phyloP scores from a whole-genome alignment of 176 grass and related monocot species.

The Zizania latifolia region DNA sequence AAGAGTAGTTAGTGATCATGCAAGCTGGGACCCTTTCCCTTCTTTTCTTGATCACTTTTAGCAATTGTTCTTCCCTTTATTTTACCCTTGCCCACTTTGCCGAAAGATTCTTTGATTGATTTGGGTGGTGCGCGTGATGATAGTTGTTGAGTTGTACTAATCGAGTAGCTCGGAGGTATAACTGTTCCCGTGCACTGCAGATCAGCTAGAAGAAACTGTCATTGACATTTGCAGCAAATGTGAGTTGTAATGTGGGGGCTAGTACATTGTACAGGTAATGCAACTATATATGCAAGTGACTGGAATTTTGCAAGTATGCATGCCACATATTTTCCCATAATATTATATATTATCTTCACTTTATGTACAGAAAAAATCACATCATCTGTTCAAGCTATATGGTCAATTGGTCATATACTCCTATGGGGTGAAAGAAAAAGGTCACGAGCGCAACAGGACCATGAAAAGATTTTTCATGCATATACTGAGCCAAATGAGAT shows the following conservation, averaged over 20 bases:
- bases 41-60: constrained; percentile 21
- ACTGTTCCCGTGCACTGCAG: constrained; percentile 7
- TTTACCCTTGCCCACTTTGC: neutral
- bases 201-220: neutral
- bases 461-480: neutral
- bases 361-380: neutral
- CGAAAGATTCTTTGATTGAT: constrained; percentile 2
- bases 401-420: no score
- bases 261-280: no score
- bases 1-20: neutral
- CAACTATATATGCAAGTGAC: neutral
- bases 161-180: neutral
- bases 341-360: neutral
- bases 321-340: neutral
- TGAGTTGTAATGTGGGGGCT: neutral
- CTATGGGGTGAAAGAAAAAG: neutral
- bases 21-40: neutral
- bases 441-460: neutral
- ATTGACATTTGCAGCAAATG: neutral
- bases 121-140: neutral
- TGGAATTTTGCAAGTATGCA: neutral
- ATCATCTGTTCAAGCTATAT: neutral
- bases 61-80: neutral
- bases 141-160: neutral
- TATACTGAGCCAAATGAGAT: no score